Evolutionary conservation across 208 protist species (phyloP).

Genomic region (Trypanosoma platydactyli): DNA sequence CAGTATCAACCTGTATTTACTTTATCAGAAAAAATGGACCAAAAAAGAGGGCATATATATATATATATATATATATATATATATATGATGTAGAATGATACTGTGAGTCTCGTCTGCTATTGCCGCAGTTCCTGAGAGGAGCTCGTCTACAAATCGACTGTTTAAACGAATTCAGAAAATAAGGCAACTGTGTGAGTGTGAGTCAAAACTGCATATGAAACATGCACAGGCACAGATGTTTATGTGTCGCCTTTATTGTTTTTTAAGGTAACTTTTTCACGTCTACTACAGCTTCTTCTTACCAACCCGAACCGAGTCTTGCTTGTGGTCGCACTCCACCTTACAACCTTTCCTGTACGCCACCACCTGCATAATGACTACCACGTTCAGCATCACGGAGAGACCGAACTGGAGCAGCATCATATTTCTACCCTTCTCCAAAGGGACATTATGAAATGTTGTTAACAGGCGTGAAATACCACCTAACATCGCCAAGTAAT

Average conservation of each 20-base stretch:
- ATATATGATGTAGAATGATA: no score
- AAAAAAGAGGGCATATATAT: no score
- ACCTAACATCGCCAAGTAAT: constrained; percentile 79
- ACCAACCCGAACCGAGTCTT: background rate
- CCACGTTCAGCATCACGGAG: constrained; percentile 54
- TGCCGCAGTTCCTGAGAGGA: no score
- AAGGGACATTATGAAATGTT: constrained; percentile 76
- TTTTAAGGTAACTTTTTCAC: constrained; percentile 6
- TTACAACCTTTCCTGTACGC: constrained; percentile 35
- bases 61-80: no score
- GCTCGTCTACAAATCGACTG: no score
- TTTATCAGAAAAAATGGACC: no score
- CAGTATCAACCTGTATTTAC: no score
- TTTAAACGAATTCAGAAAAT: no score
- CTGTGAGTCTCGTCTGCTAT: no score
- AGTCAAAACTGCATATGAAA: background rate
- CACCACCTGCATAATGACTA: constrained; percentile 75
- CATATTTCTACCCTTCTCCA: constrained; percentile 74
- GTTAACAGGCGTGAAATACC: constrained; percentile 72
- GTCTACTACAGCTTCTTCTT: constrained; percentile 7
- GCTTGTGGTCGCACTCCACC: background rate
- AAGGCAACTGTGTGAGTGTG: no score
- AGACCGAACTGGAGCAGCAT: constrained; percentile 68
- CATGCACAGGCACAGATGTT: background rate
- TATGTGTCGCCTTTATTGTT: constrained; percentile 1